Evolutionary conservation across 495 filamentous ascomycete genomes (phyloP), one percentile per base, ranked within the genome.

Genomic region (Chaetomium cochliodes): DNA sequence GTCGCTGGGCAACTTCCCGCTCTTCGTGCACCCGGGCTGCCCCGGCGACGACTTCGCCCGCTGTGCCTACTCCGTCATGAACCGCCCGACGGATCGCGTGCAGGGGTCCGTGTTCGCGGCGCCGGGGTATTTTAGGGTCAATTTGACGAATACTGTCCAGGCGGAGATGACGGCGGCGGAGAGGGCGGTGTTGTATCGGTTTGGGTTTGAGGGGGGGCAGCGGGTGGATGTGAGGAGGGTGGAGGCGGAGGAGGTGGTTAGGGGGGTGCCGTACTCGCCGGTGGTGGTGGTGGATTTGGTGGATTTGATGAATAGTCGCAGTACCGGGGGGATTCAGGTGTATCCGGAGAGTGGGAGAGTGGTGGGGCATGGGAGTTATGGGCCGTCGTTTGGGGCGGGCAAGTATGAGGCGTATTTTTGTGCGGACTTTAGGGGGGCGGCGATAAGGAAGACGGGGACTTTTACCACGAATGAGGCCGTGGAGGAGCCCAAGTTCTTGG

Each of bases 1-100:
- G 12, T 90, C 87, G 2, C 70, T 93, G 66, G 90, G 90, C 28
- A 90, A 91, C 70, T 92, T 92, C 67, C 88, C 89, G 0, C 77
- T 92, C 0, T 92, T 92, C 65, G 80, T 86, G 2, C 86, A 89
- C 46, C 81, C 86, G 9, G 78, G 84, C 28, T 93, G 90, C 62
- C 81, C 85, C 0, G 80, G 82, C 20, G 86, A 90, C 64, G 80
- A 88, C 63, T 77, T 85, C 64, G 73, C 83, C 49, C 77, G 83
- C 39, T 92, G 90, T 72, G 74, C 79, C 39, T 92, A 82, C 75
- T 78, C 82, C 9, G 77, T 78, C 37, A 68, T 69, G n/a, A 72
- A 80, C 20, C 75, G 88, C 58, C 77, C 80, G 0, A 70, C 80
- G 0, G 26, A 73, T 3, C 83, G 84, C 65, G 73, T 84, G 15